Evolutionary conservation across 192 early-diverging fungal genomes (phyloP).

Genomic region (Coemansia sp.): DNA sequence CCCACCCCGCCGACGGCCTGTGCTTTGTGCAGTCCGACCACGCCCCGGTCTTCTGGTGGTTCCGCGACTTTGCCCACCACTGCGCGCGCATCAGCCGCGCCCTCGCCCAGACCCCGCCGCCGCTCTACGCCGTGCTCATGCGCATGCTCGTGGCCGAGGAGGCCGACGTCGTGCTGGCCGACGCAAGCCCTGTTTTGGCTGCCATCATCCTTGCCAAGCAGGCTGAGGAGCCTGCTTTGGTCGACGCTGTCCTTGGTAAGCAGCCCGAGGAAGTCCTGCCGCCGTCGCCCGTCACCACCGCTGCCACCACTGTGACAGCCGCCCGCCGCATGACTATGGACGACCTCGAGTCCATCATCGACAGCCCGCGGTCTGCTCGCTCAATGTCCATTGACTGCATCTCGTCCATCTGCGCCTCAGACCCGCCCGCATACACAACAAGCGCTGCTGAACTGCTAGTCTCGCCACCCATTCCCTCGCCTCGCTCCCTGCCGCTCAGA

Average conservation of each 20-base stretch:
- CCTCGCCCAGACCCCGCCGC: constrained; percentile 24
- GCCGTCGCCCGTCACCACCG: not conserved
- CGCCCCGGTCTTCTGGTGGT: constrained; percentile 63
- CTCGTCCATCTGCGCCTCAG: constrained; percentile 30
- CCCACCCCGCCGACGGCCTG: constrained; percentile 58
- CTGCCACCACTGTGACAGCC: not conserved
- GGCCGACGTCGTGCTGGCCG: constrained; percentile 31
- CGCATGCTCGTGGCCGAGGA: constrained; percentile 46
- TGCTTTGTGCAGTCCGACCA: constrained; percentile 59
- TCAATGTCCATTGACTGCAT: constrained; percentile 55
- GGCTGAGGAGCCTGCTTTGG: not conserved
- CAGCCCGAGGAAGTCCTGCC: not conserved
- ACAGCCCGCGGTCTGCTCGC: constrained; percentile 44
- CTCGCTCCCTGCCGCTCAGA: not conserved
- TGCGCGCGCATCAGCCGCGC: constrained; percentile 29
- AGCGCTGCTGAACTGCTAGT: not conserved
- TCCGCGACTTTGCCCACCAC: constrained; percentile 53
- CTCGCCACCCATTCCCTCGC: not conserved
- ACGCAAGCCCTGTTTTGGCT: not conserved
- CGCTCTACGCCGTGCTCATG: constrained; percentile 34
- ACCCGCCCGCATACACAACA: not conserved
- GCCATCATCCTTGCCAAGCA: not conserved
- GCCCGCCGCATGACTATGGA: constrained; percentile 11
- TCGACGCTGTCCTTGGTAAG: not conserved
- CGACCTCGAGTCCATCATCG: constrained; percentile 51